Evolutionary conservation across 75 land plant genomes (phyloP).

Genomic region (Isoetes taiwanensis): DNA sequence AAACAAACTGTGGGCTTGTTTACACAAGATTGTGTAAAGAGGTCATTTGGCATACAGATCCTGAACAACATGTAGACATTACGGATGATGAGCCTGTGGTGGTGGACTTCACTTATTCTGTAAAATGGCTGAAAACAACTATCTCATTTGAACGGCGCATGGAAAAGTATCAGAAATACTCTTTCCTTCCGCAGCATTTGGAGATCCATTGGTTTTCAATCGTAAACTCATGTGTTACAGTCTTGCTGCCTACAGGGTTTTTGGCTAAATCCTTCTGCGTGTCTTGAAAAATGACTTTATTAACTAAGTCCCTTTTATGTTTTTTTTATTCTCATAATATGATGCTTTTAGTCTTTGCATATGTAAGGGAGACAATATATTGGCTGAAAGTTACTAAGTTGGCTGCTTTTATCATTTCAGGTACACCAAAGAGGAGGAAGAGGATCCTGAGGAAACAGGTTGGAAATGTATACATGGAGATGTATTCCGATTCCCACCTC

Average conservation of each 20-base stretch:
- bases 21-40: too few relatives aligned
- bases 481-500: conserved; percentile 58
- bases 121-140: conserved; percentile 28
- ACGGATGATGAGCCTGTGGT: conserved; percentile 21
- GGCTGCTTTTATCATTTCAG: conserved; percentile 6
- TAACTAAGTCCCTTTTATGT: conserved; percentile 22
- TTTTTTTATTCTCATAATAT: too few relatives aligned
- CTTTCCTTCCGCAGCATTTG: conserved; percentile 33
- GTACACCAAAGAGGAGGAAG: conserved; percentile 42
- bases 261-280: conserved; percentile 39
- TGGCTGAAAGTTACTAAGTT: not conserved
- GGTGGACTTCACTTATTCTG: conserved; percentile 37
- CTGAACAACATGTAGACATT: conserved; percentile 17
- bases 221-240: conserved; percentile 42
- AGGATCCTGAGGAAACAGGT: conserved; percentile 54
- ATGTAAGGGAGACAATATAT: not conserved
- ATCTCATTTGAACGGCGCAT: conserved; percentile 30
- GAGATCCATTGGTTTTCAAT: conserved; percentile 49
- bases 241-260: conserved; percentile 42
- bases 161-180: conserved; percentile 33
- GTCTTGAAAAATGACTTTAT: conserved; percentile 40
- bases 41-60: conserved; percentile 28
- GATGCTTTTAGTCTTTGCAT: too few relatives aligned
- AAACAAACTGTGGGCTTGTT: too few relatives aligned
- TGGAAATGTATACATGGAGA: conserved; percentile 84